Evolutionary conservation across 1,139 yeast genomes (phyloP), one percentile per base, ranked within the genome.

Genomic region (Debaryomyces fabryi): DNA sequence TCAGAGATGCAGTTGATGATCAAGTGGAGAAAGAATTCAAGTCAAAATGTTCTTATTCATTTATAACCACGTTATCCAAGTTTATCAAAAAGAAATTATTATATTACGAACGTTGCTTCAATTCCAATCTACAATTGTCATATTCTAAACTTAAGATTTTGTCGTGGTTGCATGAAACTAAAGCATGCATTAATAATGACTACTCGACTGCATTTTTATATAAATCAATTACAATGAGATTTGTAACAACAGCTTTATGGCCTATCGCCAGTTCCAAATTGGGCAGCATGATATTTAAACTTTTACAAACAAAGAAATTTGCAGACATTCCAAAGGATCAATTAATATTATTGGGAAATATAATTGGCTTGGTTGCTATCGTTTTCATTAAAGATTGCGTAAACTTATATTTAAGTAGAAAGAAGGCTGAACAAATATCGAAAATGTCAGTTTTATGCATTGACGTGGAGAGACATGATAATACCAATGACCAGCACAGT

Each of bases 191-290:
- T 35, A 55, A 56, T 32, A 58, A 69, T 47, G 79, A 76, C 56
- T 76, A 70, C 55, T 68, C 78, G 1, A 34, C 54, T 1, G 53
- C 65, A 1, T 56, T 70, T 10, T 48, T 64, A 1, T 46, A 54
- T 32, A 59, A 57, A 15, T 71, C 75, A 13, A 53, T 59, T 5
- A 58, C 71, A 2, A 52, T 74, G 18, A 56, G 67, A 33, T 53
- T 63, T 9, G 47, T 73, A 13, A 67, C 78, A 4, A 72, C 79
- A 0, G 42, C 71, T 8, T 21, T 67, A 38, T 75, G 80, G 80
- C 80, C 81, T 16, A 71, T 64, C 48, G 23, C 69, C 10, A 64
- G 76, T 10, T 65, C 76, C 0, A 69, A 71, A 46, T 44, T 72
- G 1, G 78, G 79, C 0, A 46, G 48, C 12, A 30, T 67, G 1